Evolutionary conservation across 805 yeast genomes (phyloP).

Genomic region (Barnettozyma wickerhamii): DNA sequence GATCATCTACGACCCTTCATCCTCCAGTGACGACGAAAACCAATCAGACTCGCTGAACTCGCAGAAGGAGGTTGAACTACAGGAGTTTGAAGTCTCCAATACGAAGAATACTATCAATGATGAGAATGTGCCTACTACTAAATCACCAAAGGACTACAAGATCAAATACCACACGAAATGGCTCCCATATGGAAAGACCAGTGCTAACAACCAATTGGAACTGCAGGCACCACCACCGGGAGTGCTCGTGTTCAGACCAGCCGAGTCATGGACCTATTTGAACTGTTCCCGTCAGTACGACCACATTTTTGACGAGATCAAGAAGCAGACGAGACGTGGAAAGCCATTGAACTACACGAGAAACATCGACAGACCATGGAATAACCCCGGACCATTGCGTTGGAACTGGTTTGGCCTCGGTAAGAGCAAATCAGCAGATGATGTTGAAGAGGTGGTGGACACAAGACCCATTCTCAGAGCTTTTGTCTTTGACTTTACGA

Average conservation of each 20-base stretch:
- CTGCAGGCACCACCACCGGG: constrained; percentile 87
- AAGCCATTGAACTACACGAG: constrained; percentile 30
- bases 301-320: constrained; percentile 60
- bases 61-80: constrained; percentile 12
- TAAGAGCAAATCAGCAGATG: constrained; percentile 21
- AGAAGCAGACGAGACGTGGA: constrained; percentile 57
- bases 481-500: constrained; percentile 76
- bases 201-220: constrained; percentile 50
- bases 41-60: neutral
- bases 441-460: constrained; percentile 32
- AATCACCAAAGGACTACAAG: constrained; percentile 6
- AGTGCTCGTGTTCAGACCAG: constrained; percentile 76
- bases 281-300: constrained; percentile 76
- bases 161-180: constrained; percentile 54
- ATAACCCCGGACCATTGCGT: constrained; percentile 69
- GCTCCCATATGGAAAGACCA: constrained; percentile 53
- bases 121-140: constrained; percentile 1
- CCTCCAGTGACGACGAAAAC: constrained; percentile 2
- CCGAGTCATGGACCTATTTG: constrained; percentile 78
- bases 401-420: constrained; percentile 18
- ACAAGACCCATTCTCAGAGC: constrained; percentile 64
- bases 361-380: constrained; percentile 74
- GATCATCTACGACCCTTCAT: constrained; percentile 28
- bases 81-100: constrained; percentile 13
- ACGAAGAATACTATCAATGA: too few relatives aligned